Percentiles rank a stretch among this genome's conserved stretches.
These are phyloP conservation scores for Clarkia xantiana DNA, from an alignment of 345 rosid genomes.

Conservation along the genomic window DNA sequence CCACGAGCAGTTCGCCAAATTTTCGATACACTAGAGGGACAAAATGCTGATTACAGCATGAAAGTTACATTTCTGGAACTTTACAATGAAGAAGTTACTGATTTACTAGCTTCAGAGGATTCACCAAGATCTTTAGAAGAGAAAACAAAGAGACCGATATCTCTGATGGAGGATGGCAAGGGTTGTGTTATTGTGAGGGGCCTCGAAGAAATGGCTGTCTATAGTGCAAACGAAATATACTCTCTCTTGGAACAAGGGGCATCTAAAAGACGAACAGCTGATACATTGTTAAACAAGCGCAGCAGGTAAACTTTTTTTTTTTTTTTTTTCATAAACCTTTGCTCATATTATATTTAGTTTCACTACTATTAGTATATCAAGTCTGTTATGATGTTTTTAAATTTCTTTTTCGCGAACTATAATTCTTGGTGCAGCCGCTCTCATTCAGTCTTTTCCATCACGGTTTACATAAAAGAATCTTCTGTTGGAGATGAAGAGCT, in stretches of 20 bases:
- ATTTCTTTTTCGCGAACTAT: background rate
- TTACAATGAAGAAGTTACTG: conserved; percentile 83
- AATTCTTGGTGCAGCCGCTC: conserved; percentile 49
- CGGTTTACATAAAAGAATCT: conserved; percentile 66
- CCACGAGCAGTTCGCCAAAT: conserved; percentile 86
- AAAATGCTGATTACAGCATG: conserved; percentile 84
- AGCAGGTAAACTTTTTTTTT: conserved; percentile 37
- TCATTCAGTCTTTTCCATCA: conserved; percentile 84
- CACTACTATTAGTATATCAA: background rate
- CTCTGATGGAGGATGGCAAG: conserved; percentile 87
- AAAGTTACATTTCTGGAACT: conserved; percentile 87
- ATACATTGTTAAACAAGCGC: conserved; percentile 77
- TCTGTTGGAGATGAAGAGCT: conserved; percentile 75
- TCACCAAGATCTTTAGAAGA: conserved; percentile 41
- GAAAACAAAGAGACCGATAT: conserved; percentile 68
- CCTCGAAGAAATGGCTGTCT: conserved; percentile 84
- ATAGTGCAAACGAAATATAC: conserved; percentile 82
- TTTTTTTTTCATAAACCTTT: background rate
- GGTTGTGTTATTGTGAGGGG: conserved; percentile 84
- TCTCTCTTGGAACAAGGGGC: conserved; percentile 74
- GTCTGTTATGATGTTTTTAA: background rate
- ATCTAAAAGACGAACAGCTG: conserved; percentile 68
- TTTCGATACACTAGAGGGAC: conserved; percentile 67
- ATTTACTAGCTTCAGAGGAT: conserved; percentile 69
- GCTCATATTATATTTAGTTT: background rate